Conservation (phyloP, 1,139 yeast genomes). For the Suhomyces chickasaworum region DNA sequence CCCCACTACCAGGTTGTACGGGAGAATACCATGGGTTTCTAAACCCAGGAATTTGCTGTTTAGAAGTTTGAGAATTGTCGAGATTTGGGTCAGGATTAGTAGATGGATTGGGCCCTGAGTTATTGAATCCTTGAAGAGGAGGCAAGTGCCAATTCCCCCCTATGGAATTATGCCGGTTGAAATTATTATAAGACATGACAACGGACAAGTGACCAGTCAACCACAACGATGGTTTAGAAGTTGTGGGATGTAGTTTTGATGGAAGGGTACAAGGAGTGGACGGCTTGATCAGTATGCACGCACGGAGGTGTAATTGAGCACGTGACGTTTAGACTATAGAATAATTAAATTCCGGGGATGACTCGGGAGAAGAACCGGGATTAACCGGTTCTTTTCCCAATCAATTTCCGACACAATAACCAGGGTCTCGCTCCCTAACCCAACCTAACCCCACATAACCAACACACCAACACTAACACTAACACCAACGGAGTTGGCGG, state of each 20-base stretch:
- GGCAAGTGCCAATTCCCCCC: slow-evolving; percentile 48
- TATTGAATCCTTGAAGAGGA: slow-evolving; percentile 27
- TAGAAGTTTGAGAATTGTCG: slow-evolving; percentile 16
- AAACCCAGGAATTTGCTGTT: slow-evolving; percentile 33
- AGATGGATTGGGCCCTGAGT: neutral
- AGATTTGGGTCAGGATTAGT: slow-evolving; percentile 7
- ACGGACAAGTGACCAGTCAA: neutral
- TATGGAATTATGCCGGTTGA: slow-evolving; percentile 42
- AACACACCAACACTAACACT: too few species aligned
- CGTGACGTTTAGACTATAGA: neutral
- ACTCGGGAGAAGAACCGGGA: too few species aligned
- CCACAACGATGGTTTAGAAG: neutral
- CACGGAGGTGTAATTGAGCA: neutral
- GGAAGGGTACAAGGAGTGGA: neutral
- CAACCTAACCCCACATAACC: too few species aligned
- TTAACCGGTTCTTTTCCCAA: too few species aligned
- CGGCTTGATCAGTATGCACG: slow-evolving; percentile 2
- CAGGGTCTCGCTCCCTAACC: too few species aligned
- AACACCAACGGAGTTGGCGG: neutral
- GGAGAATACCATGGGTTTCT: slow-evolving; percentile 50
- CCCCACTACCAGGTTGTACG: slow-evolving; percentile 10
- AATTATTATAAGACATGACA: slow-evolving; percentile 27
- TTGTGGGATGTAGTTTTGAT: neutral
- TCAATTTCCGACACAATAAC: too few species aligned
- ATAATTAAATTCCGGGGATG: neutral